Base-by-base conservation (phyloP, 306 rosid genomes). In the Castanospermum australe region DNA sequence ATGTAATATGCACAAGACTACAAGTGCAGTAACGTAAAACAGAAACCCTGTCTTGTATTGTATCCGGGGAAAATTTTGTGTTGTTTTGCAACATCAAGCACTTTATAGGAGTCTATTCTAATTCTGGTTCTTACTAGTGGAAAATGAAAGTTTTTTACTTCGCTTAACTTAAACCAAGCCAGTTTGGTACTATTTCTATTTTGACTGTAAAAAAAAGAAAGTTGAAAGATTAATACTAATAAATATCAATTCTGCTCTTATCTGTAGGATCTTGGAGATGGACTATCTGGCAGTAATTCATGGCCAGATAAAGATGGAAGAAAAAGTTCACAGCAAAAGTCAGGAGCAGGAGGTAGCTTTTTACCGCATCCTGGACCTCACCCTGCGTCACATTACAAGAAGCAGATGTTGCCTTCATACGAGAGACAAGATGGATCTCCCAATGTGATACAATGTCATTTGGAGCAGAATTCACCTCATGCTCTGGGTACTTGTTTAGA, bases 241-340 rank as follows among this genome's bases (percentile, higher is more conserved):
- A 6, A 33, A 33, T 20, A 52, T 33, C 30, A 33, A 35, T 17
- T 52, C 25, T 67, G 68, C 51, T 44, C 12, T 67, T 7, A 22
- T 48, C 42, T 45, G 5, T 67, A 71, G 79, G 47, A 5, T 71
- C 79, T 17, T 0, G 78, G 25, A 54, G 50, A 44, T 56, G 74
- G 55, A 51, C 67, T n/a, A 15, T 0, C 39, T 18, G 48, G 24
- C 28, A 41, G 67, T 20, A 54, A 4, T 21, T 11, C 52, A 33
- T 36, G 33, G 12, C 36, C 0, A 0, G 66, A 4, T 6, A 55
- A 54, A 21, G 66, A 55, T 54, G 67, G 56, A 45, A 70, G 30
- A 38, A 48, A 22, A 60, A 71, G 28, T 47, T 24, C 2, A 10
- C 55, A 22, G 64, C 66, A 71, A 36, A 79, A 8, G n/a, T 10